These are phyloP conservation scores for Pelagophyceae sp. DNA, from an alignment of 352 stramenopile species.

Conservation along the genomic window DNA sequence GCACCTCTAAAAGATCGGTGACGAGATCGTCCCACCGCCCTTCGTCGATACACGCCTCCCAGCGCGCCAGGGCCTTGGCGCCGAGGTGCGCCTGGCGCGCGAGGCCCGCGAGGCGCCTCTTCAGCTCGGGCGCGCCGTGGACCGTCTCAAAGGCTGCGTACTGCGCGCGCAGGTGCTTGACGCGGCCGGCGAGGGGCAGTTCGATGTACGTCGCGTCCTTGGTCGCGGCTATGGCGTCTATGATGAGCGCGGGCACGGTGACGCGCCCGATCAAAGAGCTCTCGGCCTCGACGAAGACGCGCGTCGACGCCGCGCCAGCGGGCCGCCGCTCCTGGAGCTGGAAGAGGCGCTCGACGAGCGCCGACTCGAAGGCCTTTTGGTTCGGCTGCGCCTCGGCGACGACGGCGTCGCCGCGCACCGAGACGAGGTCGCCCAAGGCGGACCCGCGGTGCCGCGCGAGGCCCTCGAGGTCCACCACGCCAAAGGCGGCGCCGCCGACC, in stretches of 20 bases:
- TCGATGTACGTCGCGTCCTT: not conserved
- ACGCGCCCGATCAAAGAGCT: not conserved
- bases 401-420: not conserved
- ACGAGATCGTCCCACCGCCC: not conserved
- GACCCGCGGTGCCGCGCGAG: not conserved
- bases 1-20: not conserved
- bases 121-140: not conserved
- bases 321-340: not conserved
- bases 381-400: not conserved
- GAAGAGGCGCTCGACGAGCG: not conserved
- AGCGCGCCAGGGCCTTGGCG: not conserved
- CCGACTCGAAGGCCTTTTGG: not conserved
- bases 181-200: not conserved
- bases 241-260: not conserved
- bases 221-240: not conserved
- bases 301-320: not conserved
- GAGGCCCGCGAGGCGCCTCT: not conserved
- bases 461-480: not conserved
- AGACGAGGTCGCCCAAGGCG: not conserved
- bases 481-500: too few relatives aligned
- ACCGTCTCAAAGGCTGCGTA: not conserved
- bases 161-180: not conserved
- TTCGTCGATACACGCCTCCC: not conserved
- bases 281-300: not conserved
- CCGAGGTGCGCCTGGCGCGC: not conserved